Evolutionary conservation across 495 filamentous ascomycete species (phyloP).

Genomic region (Neurospora sp.): DNA sequence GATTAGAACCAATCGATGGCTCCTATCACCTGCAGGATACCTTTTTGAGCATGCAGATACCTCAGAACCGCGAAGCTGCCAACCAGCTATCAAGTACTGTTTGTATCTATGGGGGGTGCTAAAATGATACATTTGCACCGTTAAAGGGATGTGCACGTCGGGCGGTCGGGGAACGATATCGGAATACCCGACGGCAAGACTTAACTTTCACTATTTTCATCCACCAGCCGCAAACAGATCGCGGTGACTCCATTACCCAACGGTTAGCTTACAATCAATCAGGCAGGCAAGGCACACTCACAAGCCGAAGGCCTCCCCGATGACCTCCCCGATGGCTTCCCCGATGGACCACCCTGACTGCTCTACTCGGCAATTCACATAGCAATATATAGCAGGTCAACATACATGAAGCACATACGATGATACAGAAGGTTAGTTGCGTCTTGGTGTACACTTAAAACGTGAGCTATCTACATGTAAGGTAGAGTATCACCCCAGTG

Average conservation of each 20-base stretch:
- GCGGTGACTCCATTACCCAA: too few relatives aligned
- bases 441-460: not conserved
- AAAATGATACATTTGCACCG: too few relatives aligned
- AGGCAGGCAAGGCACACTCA: not conserved
- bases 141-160: not conserved
- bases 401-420: not conserved
- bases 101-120: too few relatives aligned
- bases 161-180: not conserved
- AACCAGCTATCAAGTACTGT: too few relatives aligned
- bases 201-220: not conserved
- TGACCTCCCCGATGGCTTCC: too few relatives aligned
- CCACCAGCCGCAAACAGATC: too few relatives aligned
- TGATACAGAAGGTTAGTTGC: too few relatives aligned
- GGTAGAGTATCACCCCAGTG: not conserved
- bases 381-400: not conserved
- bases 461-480: not conserved
- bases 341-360: not conserved
- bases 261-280: too few relatives aligned
- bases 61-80: too few relatives aligned
- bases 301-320: not conserved
- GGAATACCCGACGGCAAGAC: not conserved
- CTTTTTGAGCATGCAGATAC: too few relatives aligned
- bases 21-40: too few relatives aligned
- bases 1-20: too few relatives aligned
- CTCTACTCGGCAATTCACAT: not conserved